Percentiles rank a stretch among this genome's conserved stretches.
Evolutionary conservation across 108 stramenopile species (phyloP).

Genomic region (Cyclotella kingstonii): DNA sequence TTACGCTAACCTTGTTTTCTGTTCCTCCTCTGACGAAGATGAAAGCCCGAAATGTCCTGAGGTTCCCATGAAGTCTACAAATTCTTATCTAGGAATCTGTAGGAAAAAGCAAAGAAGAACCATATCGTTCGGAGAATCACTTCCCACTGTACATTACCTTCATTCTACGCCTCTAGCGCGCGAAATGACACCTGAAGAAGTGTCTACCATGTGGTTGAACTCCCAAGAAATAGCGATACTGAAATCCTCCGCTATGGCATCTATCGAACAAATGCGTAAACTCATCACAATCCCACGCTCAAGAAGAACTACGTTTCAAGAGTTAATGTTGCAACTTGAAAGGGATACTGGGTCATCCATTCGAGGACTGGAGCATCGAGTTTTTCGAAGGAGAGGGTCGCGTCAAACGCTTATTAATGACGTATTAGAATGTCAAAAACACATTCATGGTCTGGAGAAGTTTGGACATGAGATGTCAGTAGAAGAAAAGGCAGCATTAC

Average conservation of each 20-base stretch:
- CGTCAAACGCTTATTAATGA: constrained; percentile 15
- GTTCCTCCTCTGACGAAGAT: constrained; percentile 23
- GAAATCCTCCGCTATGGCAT: constrained; percentile 19
- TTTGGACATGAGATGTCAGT: constrained; percentile 14
- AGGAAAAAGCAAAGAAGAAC: constrained; percentile 8
- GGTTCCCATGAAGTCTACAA: not conserved
- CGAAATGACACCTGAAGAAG: constrained; percentile 25
- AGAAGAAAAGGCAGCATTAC: constrained; percentile 3
- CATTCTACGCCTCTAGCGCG: constrained; percentile 5
- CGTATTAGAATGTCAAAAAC: constrained; percentile 32
- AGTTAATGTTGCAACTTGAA: constrained; percentile 18
- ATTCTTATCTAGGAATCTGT: not conserved
- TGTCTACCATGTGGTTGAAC: constrained; percentile 24
- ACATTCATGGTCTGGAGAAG: constrained; percentile 13
- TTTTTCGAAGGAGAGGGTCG: constrained; percentile 18
- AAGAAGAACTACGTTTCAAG: constrained; percentile 13
- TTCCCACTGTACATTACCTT: constrained; percentile 23
- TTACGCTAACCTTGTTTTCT: constrained; percentile 35
- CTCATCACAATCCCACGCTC: constrained; percentile 5
- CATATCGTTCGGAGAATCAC: constrained; percentile 16
- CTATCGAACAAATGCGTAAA: constrained; percentile 14
- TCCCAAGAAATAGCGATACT: constrained; percentile 13
- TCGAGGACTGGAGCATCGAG: constrained; percentile 33
- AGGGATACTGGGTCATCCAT: constrained; percentile 13
- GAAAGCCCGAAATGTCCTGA: not conserved